Base-by-base conservation (phyloP, 2,329 filamentous ascomycete genomes). In the Ascochyta fabae region DNA sequence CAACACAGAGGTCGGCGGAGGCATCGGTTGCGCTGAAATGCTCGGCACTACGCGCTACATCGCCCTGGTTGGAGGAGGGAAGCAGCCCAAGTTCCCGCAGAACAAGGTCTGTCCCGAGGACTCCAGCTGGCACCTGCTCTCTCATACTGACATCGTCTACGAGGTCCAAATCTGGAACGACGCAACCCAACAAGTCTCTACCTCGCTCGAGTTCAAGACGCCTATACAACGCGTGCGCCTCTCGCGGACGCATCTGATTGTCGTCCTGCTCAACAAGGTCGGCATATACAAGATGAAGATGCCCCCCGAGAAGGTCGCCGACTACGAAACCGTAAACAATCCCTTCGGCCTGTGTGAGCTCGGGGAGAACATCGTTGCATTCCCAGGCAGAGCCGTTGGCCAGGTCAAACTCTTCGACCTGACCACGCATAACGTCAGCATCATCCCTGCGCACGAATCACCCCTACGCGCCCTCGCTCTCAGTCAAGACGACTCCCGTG, bases 121-220 rank as follows among this genome's bases (percentile, higher is more conserved):
- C 53, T 47, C 56, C 40, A 64, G 59, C 63, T 73, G 68, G 69
- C 57, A 65, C 8, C 46, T 67, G 10, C 45, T 71, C 59, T 49
- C 52, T 59, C 39, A 59, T 35, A 67, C 59, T 72, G 68, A 73
- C 67, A 64, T 59, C 40, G 53, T 48, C 66, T 53, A 64, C 23
- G 53, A 88, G 86, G 84, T 93, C 44, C 87, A 96, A 62, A 90
- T 98, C 66, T 98, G 93, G 93, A 93, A 99, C 74, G 92, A 96
- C 68, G 83, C 86, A 58, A 90, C 90, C 63, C 86, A 89, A 59
- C 89, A 88, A 62, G 86, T 88, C 7, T 83, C 91, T 13, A 89
- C 93, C 60, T 90, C 83, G 3, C 81, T 98, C 66, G 89, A 94
- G 53, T 88, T 93, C 58, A 85, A 91, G 54, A 92, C 91, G 19